phyloP scores from a whole-genome alignment of 495 filamentous ascomycete genomes.

The Lasiosphaeria hispida region DNA sequence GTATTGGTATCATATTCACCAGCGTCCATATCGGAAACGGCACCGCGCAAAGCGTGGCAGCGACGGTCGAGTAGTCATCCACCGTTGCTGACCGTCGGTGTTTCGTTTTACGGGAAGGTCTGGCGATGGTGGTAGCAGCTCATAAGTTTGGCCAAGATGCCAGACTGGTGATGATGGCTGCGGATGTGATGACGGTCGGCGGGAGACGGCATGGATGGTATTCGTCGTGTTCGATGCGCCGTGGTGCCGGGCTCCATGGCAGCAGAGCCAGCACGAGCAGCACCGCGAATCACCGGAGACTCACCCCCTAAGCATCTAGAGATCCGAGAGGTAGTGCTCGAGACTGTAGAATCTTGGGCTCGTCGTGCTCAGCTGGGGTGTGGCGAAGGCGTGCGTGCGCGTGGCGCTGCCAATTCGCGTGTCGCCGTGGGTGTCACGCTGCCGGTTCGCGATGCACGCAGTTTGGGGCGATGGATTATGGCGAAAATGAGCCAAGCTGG shows the following conservation, averaged over 20 bases:
- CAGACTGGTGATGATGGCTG: neutral
- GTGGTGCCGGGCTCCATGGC: constrained; percentile 32
- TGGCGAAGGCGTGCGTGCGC: no score
- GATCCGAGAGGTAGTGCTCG: neutral
- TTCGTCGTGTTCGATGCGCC: constrained; percentile 22
- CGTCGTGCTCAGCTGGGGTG: no score
- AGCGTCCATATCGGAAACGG: constrained; percentile 49
- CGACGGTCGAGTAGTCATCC: constrained; percentile 21
- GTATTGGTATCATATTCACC: constrained; percentile 55
- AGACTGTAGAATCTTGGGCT: no score
- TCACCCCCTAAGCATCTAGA: constrained; percentile 17
- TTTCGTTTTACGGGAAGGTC: constrained; percentile 11
- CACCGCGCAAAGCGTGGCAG: constrained; percentile 18
- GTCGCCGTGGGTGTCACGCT: no score
- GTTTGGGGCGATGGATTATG: no score
- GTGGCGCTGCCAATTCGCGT: no score
- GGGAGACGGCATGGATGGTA: constrained; percentile 12
- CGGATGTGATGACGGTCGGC: neutral
- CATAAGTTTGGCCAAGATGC: constrained; percentile 1
- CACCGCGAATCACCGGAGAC: constrained; percentile 19
- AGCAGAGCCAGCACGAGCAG: constrained; percentile 15
- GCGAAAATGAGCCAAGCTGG: no score
- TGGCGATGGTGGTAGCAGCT: neutral
- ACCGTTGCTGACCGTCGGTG: constrained; percentile 21
- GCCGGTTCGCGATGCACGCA: no score